phyloP scores from a whole-genome alignment of 2,329 filamentous ascomycete genomes.

The Exophiala sp. region DNA sequence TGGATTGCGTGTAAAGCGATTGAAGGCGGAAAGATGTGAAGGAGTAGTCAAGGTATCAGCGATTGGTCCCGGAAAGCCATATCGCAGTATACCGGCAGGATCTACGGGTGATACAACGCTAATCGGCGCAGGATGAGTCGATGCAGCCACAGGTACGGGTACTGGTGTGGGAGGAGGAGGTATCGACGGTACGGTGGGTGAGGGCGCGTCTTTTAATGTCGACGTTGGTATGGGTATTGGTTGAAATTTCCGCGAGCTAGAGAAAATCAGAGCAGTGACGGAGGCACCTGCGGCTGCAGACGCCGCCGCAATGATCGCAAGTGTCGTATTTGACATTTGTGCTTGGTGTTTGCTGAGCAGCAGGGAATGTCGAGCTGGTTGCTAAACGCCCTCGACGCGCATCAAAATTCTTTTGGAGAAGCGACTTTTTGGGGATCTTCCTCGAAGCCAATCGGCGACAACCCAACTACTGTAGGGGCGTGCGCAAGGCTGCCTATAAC shows the following conservation, averaged over 20 bases:
- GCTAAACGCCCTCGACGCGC: too few relatives aligned
- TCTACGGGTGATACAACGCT: conserved; percentile 56
- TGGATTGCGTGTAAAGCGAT: conserved; percentile 86
- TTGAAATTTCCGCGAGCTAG: conserved; percentile 44
- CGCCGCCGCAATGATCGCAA: conserved; percentile 71
- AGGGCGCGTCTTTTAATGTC: conserved; percentile 29
- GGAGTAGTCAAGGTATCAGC: conserved; percentile 73
- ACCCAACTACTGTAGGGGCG: background rate
- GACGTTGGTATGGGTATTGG: conserved; percentile 36
- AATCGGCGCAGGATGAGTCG: conserved; percentile 10
- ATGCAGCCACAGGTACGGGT: conserved; percentile 27
- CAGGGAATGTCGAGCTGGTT: background rate
- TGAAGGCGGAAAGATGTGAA: conserved; percentile 81
- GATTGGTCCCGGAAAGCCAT: conserved; percentile 88
- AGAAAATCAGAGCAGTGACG: conserved; percentile 65
- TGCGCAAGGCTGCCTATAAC: background rate
- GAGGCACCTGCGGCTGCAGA: conserved; percentile 74
- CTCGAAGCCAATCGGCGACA: background rate
- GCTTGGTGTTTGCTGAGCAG: background rate
- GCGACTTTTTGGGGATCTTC: background rate
- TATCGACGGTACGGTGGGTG: conserved; percentile 23
- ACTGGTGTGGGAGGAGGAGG: conserved; percentile 37
- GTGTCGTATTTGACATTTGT: conserved; percentile 71
- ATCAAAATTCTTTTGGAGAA: too few relatives aligned
- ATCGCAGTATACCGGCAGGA: conserved; percentile 73